Base-by-base conservation (phyloP, 2,329 filamentous ascomycete species). In the Nigrospora sphaerica region DNA sequence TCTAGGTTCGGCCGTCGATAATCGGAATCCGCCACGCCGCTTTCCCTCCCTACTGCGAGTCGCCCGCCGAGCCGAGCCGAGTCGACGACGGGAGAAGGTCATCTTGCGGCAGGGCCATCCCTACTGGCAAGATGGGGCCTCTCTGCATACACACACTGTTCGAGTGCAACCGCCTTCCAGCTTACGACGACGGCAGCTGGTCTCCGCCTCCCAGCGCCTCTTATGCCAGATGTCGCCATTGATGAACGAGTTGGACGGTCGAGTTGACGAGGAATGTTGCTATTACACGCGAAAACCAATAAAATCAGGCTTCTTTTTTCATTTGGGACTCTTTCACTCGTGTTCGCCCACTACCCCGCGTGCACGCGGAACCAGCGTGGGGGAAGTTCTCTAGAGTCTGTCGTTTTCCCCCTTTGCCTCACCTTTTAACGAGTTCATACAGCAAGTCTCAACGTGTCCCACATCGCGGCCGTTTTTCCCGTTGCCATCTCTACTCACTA, bases 1-100 rank as follows among this genome's bases (percentile, higher is more conserved):
- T 86, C 77, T 87, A 95, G 89, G 85, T 95, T 95, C 85, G 88
- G 89, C 77, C 87, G 90, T 74, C 88, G 89, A 86, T 95, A 90
- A 83, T 62, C 61, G 59, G 50, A 28, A 53, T 53, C 54, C 55
- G 46, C 43, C 54, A 23, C 43, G 28, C 36, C 38, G 38, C 17
- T 39, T 23, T 12, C 39, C 35, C 43, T 45, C 35, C 28, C 37
- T 12, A 31, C 35, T 37, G 7, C 42, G 35, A 45, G 43, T 36
- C 36, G 18, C 28, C 35, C 36, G 31, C 48, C 54, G 51, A 46
- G 52, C 54, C 53, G 54, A 53, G 52, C 42, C 54, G 46, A 50
- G 32, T 39, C 36, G 43, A 45, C 34, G 18, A 45, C 31, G 36
- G 13, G n/a, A 45, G 34, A 31, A 17, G 36, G 36, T 36, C 43